Conservation (phyloP, 2,329 filamentous ascomycete genomes). For the Boeremia exigua region DNA sequence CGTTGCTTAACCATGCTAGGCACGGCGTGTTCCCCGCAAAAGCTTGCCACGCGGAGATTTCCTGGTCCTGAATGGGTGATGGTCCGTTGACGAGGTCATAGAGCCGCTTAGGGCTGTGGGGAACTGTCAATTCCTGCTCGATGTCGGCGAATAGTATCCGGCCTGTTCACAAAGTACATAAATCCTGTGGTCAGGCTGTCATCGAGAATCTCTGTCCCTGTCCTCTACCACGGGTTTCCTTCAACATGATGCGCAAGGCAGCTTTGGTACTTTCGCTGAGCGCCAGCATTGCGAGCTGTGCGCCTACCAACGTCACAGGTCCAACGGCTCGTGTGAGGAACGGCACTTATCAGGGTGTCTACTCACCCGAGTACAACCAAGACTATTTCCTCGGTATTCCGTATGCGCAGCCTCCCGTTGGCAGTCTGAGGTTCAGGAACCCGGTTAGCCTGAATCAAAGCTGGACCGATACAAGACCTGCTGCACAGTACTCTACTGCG, state of each 20-base stretch:
- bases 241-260: constrained; percentile 24
- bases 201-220: not conserved
- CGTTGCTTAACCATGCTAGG: constrained; percentile 3
- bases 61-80: constrained; percentile 1
- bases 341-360: constrained; percentile 50
- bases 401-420: constrained; percentile 48
- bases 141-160: not conserved
- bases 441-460: constrained; percentile 56
- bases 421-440: constrained; percentile 58
- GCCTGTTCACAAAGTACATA: constrained; percentile 3
- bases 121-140: constrained; percentile 7
- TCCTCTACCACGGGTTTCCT: constrained; percentile 46
- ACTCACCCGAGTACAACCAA: constrained; percentile 51
- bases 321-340: constrained; percentile 51
- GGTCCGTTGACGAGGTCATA: constrained; percentile 1
- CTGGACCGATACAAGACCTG: constrained; percentile 47
- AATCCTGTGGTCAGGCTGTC: not conserved
- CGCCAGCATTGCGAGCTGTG: constrained; percentile 19
- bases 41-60: constrained; percentile 4
- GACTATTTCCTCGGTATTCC: constrained; percentile 59
- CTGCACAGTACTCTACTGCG: constrained; percentile 40
- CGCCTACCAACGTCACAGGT: constrained; percentile 10
- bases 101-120: not conserved
- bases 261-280: constrained; percentile 21
- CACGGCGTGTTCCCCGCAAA: constrained; percentile 5